Evolutionary conservation across 2,329 filamentous ascomycete genomes (phyloP).

Genomic region (Dothistroma pini): DNA sequence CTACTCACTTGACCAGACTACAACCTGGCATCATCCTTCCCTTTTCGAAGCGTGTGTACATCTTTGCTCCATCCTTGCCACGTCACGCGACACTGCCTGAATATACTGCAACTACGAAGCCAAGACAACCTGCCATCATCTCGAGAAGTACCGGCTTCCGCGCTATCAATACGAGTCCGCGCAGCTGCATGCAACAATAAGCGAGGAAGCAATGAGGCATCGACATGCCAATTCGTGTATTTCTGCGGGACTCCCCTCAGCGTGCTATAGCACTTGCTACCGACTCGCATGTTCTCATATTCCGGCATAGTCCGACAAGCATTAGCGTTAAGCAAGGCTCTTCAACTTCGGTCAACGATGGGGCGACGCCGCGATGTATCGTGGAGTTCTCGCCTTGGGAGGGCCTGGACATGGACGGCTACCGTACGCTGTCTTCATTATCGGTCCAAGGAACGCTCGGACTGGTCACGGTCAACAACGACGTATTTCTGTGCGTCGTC

Average conservation of each 20-base stretch:
- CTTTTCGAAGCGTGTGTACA: not conserved
- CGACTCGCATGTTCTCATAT: conserved; percentile 73
- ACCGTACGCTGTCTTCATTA: conserved; percentile 68
- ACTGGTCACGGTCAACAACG: conserved; percentile 74
- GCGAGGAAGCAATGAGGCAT: conserved; percentile 14
- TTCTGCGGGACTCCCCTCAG: conserved; percentile 81
- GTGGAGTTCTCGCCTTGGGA: conserved; percentile 74
- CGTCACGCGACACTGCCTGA: not conserved
- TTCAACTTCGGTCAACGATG: conserved; percentile 32
- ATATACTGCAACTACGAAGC: too few species aligned
- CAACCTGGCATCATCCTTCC: not conserved
- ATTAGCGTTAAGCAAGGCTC: conserved; percentile 54
- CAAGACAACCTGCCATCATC: not conserved
- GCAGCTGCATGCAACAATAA: conserved; percentile 12
- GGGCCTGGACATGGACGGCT: conserved; percentile 67
- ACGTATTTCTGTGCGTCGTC: conserved; percentile 89
- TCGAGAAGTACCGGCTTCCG: not conserved
- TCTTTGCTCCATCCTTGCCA: not conserved
- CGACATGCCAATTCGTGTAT: conserved; percentile 65
- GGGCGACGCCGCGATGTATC: conserved; percentile 64
- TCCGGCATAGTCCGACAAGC: conserved; percentile 70
- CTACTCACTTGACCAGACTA: too few species aligned
- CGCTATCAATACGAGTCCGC: not conserved
- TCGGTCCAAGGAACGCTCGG: conserved; percentile 83
- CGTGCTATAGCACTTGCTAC: conserved; percentile 85